Percentiles rank a stretch among this genome's conserved stretches.
Evolutionary conservation across 495 filamentous ascomycete genomes (phyloP).

Genomic region (Penicillium canescens): DNA sequence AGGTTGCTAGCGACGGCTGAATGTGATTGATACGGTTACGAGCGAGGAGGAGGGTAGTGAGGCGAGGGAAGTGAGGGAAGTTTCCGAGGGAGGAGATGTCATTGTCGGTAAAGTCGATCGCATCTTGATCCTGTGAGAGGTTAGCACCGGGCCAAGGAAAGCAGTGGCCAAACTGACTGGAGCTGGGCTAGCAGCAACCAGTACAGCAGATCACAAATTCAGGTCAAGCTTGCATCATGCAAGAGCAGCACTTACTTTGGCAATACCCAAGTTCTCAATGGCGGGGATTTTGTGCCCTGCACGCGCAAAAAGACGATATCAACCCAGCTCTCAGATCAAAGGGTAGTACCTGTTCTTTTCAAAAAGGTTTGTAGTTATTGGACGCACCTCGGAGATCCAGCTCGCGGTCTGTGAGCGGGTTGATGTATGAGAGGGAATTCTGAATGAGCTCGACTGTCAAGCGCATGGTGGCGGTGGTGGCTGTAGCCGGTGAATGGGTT

Average conservation of each 20-base stretch:
- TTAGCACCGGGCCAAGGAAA: slow-evolving; percentile 11
- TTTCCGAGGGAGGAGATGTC: slow-evolving; percentile 86
- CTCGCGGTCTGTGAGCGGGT: slow-evolving; percentile 96
- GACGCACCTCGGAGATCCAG: slow-evolving; percentile 99
- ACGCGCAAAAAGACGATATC: slow-evolving; percentile 66
- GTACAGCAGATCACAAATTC: not conserved
- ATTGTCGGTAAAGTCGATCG: slow-evolving; percentile 98
- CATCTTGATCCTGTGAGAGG: slow-evolving; percentile 69
- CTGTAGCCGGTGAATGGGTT: not conserved
- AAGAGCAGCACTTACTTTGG: slow-evolving; percentile 60
- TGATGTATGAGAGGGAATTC: slow-evolving; percentile 92
- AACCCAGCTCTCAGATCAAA: slow-evolving; percentile 71
- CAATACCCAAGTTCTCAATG: slow-evolving; percentile 97
- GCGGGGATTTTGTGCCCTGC: slow-evolving; percentile 96
- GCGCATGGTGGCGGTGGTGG: slow-evolving; percentile 64
- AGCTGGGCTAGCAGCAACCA: not conserved
- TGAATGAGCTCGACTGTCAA: slow-evolving; percentile 92
- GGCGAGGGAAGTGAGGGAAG: slow-evolving; percentile 89
- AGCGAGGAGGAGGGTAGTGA: slow-evolving; percentile 83
- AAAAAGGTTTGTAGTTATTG: slow-evolving; percentile 37
- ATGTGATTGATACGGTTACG: slow-evolving; percentile 84
- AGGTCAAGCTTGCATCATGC: not conserved
- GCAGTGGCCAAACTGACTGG: not conserved
- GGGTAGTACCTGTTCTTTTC: slow-evolving; percentile 99
- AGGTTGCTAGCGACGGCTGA: slow-evolving; percentile 68